phyloP scores from a whole-genome alignment of 1,139 yeast genomes.

The Pichia sp. region DNA sequence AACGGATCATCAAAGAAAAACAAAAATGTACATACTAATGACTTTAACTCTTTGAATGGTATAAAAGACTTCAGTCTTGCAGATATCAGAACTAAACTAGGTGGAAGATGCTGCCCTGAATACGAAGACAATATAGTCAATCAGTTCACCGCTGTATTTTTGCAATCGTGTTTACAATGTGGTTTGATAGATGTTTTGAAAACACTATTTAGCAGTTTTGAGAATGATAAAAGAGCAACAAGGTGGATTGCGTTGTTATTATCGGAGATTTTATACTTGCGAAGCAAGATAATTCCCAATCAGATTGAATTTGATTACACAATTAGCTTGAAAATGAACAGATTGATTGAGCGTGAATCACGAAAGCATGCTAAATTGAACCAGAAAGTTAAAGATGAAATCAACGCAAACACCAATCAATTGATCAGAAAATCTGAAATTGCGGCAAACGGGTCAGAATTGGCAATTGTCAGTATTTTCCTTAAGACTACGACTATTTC shows the following conservation, averaged over 20 bases:
- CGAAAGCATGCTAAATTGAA: constrained; percentile 23
- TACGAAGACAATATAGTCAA: constrained; percentile 34
- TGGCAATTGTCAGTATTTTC: constrained; percentile 2
- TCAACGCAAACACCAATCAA: background rate
- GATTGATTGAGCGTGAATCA: constrained; percentile 27
- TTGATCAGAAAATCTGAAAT: constrained; percentile 1
- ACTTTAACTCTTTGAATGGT: background rate
- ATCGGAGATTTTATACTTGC: constrained; percentile 58
- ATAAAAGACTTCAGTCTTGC: background rate
- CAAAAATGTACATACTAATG: background rate
- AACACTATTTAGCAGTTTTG: constrained; percentile 36
- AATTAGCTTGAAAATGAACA: constrained; percentile 27
- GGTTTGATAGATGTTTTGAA: constrained; percentile 51
- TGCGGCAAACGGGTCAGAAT: background rate
- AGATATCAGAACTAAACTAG: constrained; percentile 7
- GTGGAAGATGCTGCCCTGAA: constrained; percentile 25
- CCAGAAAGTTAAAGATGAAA: constrained; percentile 2
- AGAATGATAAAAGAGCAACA: constrained; percentile 39
- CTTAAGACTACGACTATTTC: constrained; percentile 10
- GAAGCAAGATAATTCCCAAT: constrained; percentile 51
- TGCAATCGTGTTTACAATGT: constrained; percentile 51
- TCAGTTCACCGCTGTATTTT: constrained; percentile 62
- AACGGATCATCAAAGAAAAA: background rate
- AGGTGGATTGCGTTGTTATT: constrained; percentile 61
- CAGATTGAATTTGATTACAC: constrained; percentile 18